A percentile compares a stretch with the other conserved stretches of the same genome.
These are phyloP conservation scores for Scorias spongiosa DNA, from an alignment of 2,329 filamentous ascomycete species.

Conservation along the genomic window DNA sequence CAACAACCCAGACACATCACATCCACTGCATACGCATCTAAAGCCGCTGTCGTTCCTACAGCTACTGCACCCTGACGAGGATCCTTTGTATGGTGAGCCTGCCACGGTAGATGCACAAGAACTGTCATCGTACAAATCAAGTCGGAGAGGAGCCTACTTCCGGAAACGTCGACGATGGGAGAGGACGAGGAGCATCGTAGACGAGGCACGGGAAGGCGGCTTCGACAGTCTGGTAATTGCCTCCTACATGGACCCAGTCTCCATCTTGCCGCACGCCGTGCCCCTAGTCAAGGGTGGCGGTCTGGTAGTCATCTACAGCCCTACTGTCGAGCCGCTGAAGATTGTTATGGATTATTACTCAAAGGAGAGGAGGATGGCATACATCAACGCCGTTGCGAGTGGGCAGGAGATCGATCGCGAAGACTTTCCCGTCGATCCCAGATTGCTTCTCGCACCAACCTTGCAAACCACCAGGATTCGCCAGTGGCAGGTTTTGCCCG, in stretches of 20 bases:
- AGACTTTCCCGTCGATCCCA: constrained; percentile 80
- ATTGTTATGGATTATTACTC: constrained; percentile 72
- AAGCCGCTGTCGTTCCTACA: constrained; percentile 85
- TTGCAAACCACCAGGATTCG: constrained; percentile 69
- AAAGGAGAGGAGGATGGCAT: constrained; percentile 63
- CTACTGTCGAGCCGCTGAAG: constrained; percentile 63
- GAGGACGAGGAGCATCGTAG: constrained; percentile 54
- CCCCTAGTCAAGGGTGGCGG: constrained; percentile 73
- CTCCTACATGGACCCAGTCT: constrained; percentile 64
- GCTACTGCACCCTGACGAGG: constrained; percentile 59
- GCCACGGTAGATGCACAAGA: constrained; percentile 42
- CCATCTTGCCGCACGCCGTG: constrained; percentile 58
- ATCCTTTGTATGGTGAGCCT: constrained; percentile 60
- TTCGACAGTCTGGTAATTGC: constrained; percentile 78
- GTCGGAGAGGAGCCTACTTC: constrained; percentile 70
- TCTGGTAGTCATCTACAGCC: constrained; percentile 72
- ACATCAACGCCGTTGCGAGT: constrained; percentile 33
- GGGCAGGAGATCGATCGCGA: constrained; percentile 26
- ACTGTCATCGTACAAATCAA: constrained; percentile 60
- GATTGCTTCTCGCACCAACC: constrained; percentile 60
- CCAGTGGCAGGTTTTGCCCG: constrained; percentile 81
- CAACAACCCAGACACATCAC: constrained; percentile 44
- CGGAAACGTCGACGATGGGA: constrained; percentile 79
- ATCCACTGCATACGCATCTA: constrained; percentile 70
- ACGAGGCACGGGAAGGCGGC: constrained; percentile 56